These are phyloP conservation scores for Zostera marina DNA, from an alignment of 116 monocot genomes.

Conservation along the genomic window DNA sequence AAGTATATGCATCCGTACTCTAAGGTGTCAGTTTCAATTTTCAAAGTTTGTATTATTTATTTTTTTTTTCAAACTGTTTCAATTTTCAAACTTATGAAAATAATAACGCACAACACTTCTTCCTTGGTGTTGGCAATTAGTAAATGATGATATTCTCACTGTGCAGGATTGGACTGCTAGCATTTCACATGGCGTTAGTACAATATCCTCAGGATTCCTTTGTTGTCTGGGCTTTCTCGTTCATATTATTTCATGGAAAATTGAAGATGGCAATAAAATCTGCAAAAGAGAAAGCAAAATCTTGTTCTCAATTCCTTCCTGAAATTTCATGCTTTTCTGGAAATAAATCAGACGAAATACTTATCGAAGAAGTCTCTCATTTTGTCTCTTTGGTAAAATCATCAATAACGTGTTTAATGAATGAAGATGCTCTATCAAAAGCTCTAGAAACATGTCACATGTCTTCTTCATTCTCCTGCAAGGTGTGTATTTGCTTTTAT, in stretches of 20 bases:
- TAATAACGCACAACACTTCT: not conserved
- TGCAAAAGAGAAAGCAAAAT: constrained; percentile 24
- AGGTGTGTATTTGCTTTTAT: constrained; percentile 9
- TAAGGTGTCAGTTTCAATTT: too few relatives aligned
- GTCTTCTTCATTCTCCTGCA: constrained; percentile 14
- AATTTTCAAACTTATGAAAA: too few relatives aligned
- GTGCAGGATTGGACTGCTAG: constrained; percentile 59
- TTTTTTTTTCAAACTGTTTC: not conserved
- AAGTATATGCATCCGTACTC: too few relatives aligned
- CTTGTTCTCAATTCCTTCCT: constrained; percentile 31
- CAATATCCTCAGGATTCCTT: constrained; percentile 56
- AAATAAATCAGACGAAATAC: constrained; percentile 30
- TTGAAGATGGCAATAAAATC: constrained; percentile 27
- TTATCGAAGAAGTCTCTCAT: constrained; percentile 26
- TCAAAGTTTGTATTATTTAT: too few relatives aligned
- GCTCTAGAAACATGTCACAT: constrained; percentile 25
- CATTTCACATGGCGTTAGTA: constrained; percentile 75
- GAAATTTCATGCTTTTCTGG: constrained; percentile 33
- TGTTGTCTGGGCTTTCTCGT: constrained; percentile 51
- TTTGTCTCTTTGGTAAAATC: constrained; percentile 42
- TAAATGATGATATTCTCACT: not conserved
- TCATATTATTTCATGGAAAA: constrained; percentile 47
- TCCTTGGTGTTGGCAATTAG: not conserved
- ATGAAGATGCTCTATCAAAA: constrained; percentile 20
- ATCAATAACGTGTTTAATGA: constrained; percentile 28